Conservation (phyloP, 257 asterid species). For the Coffea eugenioides region DNA sequence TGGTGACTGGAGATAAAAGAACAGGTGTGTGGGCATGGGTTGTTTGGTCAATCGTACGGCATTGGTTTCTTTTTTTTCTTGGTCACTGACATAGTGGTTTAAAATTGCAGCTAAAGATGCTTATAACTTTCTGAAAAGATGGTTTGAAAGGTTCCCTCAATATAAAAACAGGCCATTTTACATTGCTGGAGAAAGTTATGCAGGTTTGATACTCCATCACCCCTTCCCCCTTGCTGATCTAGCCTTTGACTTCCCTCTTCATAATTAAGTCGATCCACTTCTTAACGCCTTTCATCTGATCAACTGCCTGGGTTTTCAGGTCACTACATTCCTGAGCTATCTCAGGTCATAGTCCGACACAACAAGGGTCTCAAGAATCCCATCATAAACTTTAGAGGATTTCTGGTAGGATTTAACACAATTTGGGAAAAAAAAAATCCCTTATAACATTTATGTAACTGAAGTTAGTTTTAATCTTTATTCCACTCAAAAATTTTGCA, state of each 20-base stretch:
- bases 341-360: slow-evolving; percentile 40
- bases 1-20: slow-evolving; percentile 43
- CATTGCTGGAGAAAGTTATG: slow-evolving; percentile 73
- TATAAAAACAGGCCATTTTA: slow-evolving; percentile 48
- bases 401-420: slow-evolving; percentile 36
- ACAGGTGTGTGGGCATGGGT: slow-evolving; percentile 32
- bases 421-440: no score
- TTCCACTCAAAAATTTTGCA: slow-evolving; percentile 4
- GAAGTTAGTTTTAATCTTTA: no score
- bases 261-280: no score
- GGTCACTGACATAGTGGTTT: background rate
- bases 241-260: no score
- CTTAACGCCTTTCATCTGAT: background rate
- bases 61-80: background rate
- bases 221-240: no score
- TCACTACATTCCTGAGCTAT: slow-evolving; percentile 59
- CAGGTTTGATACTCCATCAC: slow-evolving; percentile 31
- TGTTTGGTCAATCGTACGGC: background rate
- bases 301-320: slow-evolving; percentile 25
- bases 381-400: slow-evolving; percentile 56
- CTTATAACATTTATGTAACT: no score
- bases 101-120: slow-evolving; percentile 46
- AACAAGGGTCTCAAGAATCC: slow-evolving; percentile 42
- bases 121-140: slow-evolving; percentile 44
- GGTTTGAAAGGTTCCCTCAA: slow-evolving; percentile 62